Percentiles rank a stretch among this genome's conserved stretches.
Evolutionary conservation across 2,329 filamentous ascomycete species (phyloP).

Genomic region (Sarocladium kiliense): DNA sequence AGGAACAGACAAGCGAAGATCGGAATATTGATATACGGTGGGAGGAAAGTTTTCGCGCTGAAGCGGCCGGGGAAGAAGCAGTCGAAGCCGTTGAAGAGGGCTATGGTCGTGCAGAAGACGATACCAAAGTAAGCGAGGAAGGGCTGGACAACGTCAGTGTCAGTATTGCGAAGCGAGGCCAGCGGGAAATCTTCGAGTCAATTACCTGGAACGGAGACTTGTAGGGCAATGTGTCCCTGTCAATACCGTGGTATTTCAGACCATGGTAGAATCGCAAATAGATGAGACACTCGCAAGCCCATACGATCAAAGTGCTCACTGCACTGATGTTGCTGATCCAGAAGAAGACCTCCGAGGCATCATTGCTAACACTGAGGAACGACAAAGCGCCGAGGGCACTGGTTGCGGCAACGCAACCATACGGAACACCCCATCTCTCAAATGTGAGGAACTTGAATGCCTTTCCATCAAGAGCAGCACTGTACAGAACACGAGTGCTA

Average conservation of each 20-base stretch:
- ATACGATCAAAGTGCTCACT: conserved; percentile 65
- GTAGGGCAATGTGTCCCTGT: conserved; percentile 60
- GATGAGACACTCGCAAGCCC: conserved; percentile 61
- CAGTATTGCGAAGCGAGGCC: background rate
- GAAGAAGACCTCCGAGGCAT: conserved; percentile 55
- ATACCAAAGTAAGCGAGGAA: conserved; percentile 62
- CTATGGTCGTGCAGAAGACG: conserved; percentile 56
- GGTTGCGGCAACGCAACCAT: conserved; percentile 22
- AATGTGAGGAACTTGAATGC: conserved; percentile 32
- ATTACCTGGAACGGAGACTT: conserved; percentile 38
- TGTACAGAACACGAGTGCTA: conserved; percentile 42
- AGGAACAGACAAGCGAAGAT: conserved; percentile 58
- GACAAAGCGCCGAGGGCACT: conserved; percentile 58
- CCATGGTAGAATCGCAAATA: conserved; percentile 67
- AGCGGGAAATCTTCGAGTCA: background rate
- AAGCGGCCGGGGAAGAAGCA: conserved; percentile 58
- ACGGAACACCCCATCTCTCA: conserved; percentile 24
- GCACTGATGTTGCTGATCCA: conserved; percentile 59
- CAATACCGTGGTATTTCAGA: conserved; percentile 58
- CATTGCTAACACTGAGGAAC: conserved; percentile 55
- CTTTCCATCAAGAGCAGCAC: conserved; percentile 36
- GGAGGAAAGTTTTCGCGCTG: conserved; percentile 51
- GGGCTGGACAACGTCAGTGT: conserved; percentile 50
- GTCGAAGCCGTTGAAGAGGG: conserved; percentile 67
- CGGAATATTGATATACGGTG: conserved; percentile 64